Evolutionary conservation across 108 stramenopile genomes (phyloP), one percentile per base, ranked within the genome.

Genomic region (Skeletonema marinoi): DNA sequence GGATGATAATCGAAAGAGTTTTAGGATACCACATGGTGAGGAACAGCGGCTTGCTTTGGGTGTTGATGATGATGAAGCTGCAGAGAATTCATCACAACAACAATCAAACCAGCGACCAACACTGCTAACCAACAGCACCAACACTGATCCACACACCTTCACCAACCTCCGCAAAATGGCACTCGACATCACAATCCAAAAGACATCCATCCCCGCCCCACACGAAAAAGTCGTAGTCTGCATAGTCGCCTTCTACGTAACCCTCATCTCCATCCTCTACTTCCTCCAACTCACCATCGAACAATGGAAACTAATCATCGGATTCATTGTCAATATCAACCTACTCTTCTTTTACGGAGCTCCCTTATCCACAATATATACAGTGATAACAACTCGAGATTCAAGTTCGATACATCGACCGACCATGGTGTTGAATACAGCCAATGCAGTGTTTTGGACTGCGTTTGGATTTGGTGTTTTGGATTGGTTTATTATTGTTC

Each of bases 261-360:
- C 66, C 32, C 64, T 88, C 11, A 76, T 91, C 13, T 78, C 85
- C 30, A 32, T 80, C 12, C 44, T 86, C 17, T 73, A 38, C 6
- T 88, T 87, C 51, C 75, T 82, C 3, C 64, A 78, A 35, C 31
- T 79, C 59, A 41, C 39, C 1, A 44, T 61, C 0, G 48, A 51
- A 21, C 58, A 83, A 80, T 30, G 75, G 59, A 76, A 88, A 75
- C 50, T 81, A 13, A 70, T 94, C 12, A 84, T 95, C 42, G 94
- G 91, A n/a, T 48, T 81, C 42, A 44, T 77, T 5, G 89, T 89
- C 21, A 95, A 95, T 77, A 65, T 87, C 62, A 92, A 90, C 77
- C 68, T 91, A 7, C 71, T 92, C 46, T 90, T 95, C 61, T 95
- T 95, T 61, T 95, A 92, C 65, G 94, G 91, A 3, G 94, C 94